These are phyloP conservation scores for Sclerospora graminicola DNA, from an alignment of 352 stramenopile species.

Conservation along the genomic window DNA sequence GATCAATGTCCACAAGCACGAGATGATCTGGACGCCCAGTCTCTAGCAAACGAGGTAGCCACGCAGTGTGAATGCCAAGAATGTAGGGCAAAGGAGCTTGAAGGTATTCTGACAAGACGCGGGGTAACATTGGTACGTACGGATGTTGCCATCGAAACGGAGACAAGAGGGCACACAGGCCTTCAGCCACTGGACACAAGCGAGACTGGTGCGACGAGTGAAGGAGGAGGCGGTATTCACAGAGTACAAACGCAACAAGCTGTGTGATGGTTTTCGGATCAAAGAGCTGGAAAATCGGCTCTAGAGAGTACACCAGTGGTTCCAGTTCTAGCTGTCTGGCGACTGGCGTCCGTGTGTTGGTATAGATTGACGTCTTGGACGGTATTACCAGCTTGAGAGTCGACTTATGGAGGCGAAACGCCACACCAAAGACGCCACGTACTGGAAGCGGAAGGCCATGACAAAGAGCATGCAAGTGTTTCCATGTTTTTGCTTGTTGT, in stretches of 20 bases:
- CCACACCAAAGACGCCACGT: conserved; percentile 53
- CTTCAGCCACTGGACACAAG: conserved; percentile 62
- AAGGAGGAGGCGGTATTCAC: conserved; percentile 70
- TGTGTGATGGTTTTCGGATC: conserved; percentile 65
- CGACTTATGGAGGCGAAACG: conserved; percentile 30
- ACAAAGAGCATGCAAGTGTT: conserved; percentile 41
- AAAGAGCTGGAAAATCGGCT: conserved; percentile 61
- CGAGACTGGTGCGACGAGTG: conserved; percentile 70
- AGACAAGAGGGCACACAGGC: conserved; percentile 70
- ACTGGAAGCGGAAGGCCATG: conserved; percentile 47
- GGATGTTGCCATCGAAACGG: conserved; percentile 81
- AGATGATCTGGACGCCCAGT: conserved; percentile 65
- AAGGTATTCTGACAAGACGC: conserved; percentile 74
- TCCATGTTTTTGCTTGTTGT: conserved; percentile 13
- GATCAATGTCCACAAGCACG: conserved; percentile 73
- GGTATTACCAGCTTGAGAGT: conserved; percentile 39
- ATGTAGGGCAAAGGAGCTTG: conserved; percentile 79
- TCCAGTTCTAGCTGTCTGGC: conserved; percentile 45
- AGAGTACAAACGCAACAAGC: conserved; percentile 55
- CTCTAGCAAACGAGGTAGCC: conserved; percentile 55
- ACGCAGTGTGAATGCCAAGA: conserved; percentile 64
- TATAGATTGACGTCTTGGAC: conserved; percentile 48
- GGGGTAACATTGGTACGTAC: conserved; percentile 74
- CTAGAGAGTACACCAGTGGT: conserved; percentile 58
- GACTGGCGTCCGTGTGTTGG: conserved; percentile 37